phyloP scores from a whole-genome alignment of 2,329 filamentous ascomycete genomes.

The Phaeomoniella chlamydospora region DNA sequence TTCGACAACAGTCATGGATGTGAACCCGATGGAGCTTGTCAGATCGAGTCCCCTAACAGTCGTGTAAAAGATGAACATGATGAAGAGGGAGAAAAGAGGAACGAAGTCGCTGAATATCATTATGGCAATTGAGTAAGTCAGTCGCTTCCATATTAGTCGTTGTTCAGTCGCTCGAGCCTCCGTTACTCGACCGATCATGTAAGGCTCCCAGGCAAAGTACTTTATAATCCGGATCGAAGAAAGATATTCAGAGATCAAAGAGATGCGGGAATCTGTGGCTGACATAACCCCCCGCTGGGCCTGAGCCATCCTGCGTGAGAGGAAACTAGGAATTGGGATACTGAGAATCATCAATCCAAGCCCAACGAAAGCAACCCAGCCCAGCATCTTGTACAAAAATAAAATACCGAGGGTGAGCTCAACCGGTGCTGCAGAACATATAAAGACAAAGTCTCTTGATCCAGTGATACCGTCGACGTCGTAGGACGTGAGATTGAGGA shows the following conservation, averaged over 20 bases:
- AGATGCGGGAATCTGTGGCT: conserved; percentile 42
- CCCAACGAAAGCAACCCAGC: conserved; percentile 41
- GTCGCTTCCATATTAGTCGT: conserved; percentile 38
- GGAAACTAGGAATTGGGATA: conserved; percentile 34
- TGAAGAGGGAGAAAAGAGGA: conserved; percentile 35
- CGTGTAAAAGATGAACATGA: conserved; percentile 40
- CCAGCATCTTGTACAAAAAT: conserved; percentile 41
- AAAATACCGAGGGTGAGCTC: conserved; percentile 33
- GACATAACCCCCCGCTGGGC: conserved; percentile 38
- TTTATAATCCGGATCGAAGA: conserved; percentile 44
- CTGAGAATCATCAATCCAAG: conserved; percentile 31
- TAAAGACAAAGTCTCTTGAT: conserved; percentile 36
- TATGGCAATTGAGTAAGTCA: conserved; percentile 25
- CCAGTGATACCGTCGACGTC: conserved; percentile 41
- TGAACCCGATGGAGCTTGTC: conserved; percentile 44
- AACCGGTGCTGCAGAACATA: conserved; percentile 29
- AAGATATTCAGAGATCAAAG: conserved; percentile 43
- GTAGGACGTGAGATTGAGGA: conserved; percentile 44
- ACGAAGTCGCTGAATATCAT: conserved; percentile 37
- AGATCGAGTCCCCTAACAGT: conserved; percentile 32
- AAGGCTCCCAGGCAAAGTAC: conserved; percentile 46
- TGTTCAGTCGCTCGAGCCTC: conserved; percentile 37
- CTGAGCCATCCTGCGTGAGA: conserved; percentile 35
- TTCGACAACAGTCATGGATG: conserved; percentile 38
- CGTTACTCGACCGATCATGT: conserved; percentile 36